Base-by-base conservation (phyloP, 306 rosid species). In the Vigna unguiculata region DNA sequence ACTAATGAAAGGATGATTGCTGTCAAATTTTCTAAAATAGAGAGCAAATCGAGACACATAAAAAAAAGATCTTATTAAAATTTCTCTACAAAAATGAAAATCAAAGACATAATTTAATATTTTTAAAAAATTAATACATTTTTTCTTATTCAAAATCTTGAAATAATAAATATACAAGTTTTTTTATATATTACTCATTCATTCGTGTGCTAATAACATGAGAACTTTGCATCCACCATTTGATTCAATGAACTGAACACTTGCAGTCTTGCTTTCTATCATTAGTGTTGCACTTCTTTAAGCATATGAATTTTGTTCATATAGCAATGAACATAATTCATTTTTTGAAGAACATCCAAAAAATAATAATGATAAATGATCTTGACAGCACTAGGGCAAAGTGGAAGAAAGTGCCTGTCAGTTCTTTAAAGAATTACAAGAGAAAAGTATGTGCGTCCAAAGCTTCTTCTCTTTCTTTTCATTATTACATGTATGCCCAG, bases 341-440 rank as follows among this genome's bases (percentile, higher is more conserved):
- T n/a, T 32, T n/a, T 32, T 34, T 16, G 24, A 61, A n/a, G 7
- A 34, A 61, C 22, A 30, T 60, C 21, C 3, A 8, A 60, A 28
- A 58, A 6, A n/a, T n/a, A 9, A 30, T 4, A 61, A 34, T 16
- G 43, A 32, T 32, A 34, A 61, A 32, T 61, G 45, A 61, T 16
- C 14, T 2, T 61, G 67, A 60, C 46, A 61, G 68, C 68, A 61
- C 14, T 34, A 14, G 43, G 38, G 9, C 67, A 60, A 60, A 60
- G 66, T 58, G 43, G 68, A 63, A 0, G 25, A 17, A 63, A 63
- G 48, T 63, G 69, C 2, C n/a, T 63, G 69, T 10, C 49, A 61
- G 7, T n/a, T 63, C 46, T 30, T 36, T 36, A 36, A 63, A 34
- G 16, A 62, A 17, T 2, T 15, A n/a, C n/a, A 34, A 63, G 7